These are phyloP conservation scores for Microbotryomycetes sp. DNA, from an alignment of 1,284 basidiomycete genomes.

Conservation along the genomic window DNA sequence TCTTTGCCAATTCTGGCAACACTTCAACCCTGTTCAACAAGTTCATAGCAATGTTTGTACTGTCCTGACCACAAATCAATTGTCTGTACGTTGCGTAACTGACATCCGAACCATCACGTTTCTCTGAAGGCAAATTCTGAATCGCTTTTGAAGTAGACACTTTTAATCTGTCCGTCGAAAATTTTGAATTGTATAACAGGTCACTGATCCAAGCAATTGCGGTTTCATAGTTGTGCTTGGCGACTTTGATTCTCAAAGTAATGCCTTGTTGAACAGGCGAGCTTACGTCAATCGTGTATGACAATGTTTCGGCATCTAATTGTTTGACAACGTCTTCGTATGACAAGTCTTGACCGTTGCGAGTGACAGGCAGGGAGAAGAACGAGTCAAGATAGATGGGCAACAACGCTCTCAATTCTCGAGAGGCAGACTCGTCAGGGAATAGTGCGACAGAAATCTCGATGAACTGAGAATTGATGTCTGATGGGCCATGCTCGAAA, in stretches of 20 bases:
- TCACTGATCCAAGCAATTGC: constrained; percentile 85
- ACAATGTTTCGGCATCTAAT: constrained; percentile 86
- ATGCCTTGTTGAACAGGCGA: constrained; percentile 65
- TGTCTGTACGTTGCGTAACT: constrained; percentile 65
- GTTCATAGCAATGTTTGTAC: constrained; percentile 64
- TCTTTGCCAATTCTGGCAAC: constrained; percentile 66
- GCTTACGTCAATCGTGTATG: constrained; percentile 66
- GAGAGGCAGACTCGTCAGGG: constrained; percentile 37
- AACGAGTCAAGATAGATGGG: constrained; percentile 79
- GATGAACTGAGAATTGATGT: constrained; percentile 74
- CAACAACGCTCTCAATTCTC: constrained; percentile 43
- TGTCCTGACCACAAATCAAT: constrained; percentile 53
- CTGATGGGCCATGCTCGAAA: constrained; percentile 2
- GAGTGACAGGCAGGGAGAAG: constrained; percentile 78
- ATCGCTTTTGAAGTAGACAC: constrained; percentile 82
- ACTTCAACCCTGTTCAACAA: constrained; percentile 71
- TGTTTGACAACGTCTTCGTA: constrained; percentile 89
- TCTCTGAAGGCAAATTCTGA: constrained; percentile 87
- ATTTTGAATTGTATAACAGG: constrained; percentile 73
- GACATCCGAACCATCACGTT: constrained; percentile 80
- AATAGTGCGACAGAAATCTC: constrained; percentile 65
- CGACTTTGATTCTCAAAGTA: constrained; percentile 75
- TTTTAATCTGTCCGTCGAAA: constrained; percentile 78
- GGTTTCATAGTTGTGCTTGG: constrained; percentile 68
- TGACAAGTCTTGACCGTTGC: constrained; percentile 62